A percentile compares a stretch with the other conserved stretches of the same genome.
phyloP scores from a whole-genome alignment of 306 rosid species.

The Cucurbita maxima region DNA sequence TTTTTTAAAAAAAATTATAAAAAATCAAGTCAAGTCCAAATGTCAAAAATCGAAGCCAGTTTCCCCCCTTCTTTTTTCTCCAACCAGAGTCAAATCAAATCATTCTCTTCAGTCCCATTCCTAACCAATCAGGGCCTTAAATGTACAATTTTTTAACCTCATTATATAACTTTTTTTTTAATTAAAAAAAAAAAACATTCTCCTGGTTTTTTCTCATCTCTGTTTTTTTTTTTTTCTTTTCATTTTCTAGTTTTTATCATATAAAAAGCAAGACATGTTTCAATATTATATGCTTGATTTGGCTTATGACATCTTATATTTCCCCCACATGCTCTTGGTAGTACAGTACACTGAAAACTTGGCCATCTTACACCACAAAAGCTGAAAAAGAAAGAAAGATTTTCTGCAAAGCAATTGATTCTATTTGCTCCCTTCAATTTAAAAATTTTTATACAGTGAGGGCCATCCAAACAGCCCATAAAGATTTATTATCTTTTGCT shows the following conservation, averaged over 20 bases:
- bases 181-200: neutral
- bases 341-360: neutral
- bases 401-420: neutral
- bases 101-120: neutral
- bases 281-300: neutral
- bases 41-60: neutral
- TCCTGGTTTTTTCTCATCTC: neutral
- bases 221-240: neutral
- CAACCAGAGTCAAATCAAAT: neutral
- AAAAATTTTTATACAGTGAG: neutral
- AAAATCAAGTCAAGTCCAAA: neutral
- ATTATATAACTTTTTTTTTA: neutral
- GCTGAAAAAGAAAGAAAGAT: neutral
- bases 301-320: neutral
- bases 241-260: neutral
- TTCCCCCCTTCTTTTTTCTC: neutral
- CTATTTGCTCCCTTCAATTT: neutral
- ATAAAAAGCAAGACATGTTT: neutral
- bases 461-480: slow-evolving; percentile 4
- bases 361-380: neutral
- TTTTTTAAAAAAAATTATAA: neutral
- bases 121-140: neutral
- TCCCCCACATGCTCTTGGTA: neutral
- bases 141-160: neutral
- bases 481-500: slow-evolving; percentile 3